Percentiles rank a stretch among this genome's conserved stretches.
Conservation (phyloP, 768 basidiomycete genomes). For the Mycena vulgaris region DNA sequence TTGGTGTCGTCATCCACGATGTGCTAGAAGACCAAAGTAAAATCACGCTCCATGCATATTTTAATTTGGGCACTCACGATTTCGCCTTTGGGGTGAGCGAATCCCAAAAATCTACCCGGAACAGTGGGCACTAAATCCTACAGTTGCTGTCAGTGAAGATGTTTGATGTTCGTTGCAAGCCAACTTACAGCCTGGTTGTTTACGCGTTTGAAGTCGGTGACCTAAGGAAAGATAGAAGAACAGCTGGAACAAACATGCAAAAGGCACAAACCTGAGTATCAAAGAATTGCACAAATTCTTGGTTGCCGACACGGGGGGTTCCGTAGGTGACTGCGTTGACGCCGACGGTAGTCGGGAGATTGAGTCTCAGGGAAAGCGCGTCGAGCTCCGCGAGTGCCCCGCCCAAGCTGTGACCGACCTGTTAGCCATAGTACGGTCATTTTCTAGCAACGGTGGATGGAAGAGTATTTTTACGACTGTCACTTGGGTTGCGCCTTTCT, state of each 20-base stretch:
- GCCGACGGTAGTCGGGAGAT: conserved; percentile 54
- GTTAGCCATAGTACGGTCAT: conserved; percentile 6
- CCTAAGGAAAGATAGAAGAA: conserved; percentile 37
- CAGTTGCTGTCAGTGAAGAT: conserved; percentile 15
- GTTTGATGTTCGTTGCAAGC: conserved; percentile 33
- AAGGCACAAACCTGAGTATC: conserved; percentile 56
- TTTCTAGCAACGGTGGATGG: conserved; percentile 32
- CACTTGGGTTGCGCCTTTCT: conserved; percentile 53
- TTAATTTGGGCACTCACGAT: conserved; percentile 39
- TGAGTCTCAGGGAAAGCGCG: conserved; percentile 62
- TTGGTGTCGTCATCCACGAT: conserved; percentile 26
- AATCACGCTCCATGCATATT: neutral
- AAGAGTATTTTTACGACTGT: conserved; percentile 52
- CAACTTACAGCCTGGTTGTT: conserved; percentile 53
- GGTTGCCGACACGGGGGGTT: conserved; percentile 67
- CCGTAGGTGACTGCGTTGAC: conserved; percentile 65
- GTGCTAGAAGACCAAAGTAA: conserved; percentile 13
- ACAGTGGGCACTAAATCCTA: conserved; percentile 69
- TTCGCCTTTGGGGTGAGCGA: conserved; percentile 63
- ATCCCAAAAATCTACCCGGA: conserved; percentile 64
- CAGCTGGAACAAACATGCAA: neutral
- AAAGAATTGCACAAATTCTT: conserved; percentile 65
- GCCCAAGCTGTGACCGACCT: conserved; percentile 68
- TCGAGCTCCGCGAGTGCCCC: conserved; percentile 69
- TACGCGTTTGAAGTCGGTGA: conserved; percentile 56